Base-by-base conservation (phyloP, 2,329 filamentous ascomycete genomes). In the Chrysosporium queenslandicum region DNA sequence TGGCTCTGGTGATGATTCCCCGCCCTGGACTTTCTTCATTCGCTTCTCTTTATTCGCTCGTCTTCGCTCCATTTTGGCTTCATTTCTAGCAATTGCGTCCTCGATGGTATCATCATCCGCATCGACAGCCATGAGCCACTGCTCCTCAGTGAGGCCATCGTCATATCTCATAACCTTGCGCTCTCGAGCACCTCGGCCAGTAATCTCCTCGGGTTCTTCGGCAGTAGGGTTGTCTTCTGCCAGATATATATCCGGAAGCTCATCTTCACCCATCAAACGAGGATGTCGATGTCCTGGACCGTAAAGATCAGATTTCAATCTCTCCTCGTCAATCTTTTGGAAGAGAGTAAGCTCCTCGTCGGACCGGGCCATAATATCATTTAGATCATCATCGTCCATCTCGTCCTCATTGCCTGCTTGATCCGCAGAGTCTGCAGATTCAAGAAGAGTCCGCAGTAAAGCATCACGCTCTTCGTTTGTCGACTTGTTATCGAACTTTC, bases 401-500 rank as follows among this genome's bases (percentile, higher is more conserved):
- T 98, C 92, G 55, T 96, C 90, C 63, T 94, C 87, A 58, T 95
- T 89, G 53, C 86, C 85, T 6, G 90, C 82, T 55, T 75, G 77
- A 39, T 84, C 81, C 2, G 79, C 79, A 34, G 77, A 78, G 63
- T 85, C 82, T 3, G 81, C 82, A 54, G 85, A 85, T 68, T 98
- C 92, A 55, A 98, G 77, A 64, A 98, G 81, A 46, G 94, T 94
- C 63, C 92, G 83, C 60, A 98, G 76, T 81, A 98, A 91, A 40
- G 92, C 91, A 64, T 98, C 92, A 77, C 92, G 87, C 70, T 98
- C 92, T 51, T 94, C 94, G 67, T 96, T 92, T 0, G 92, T 97
- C 1, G 92, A 98, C 66, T 97, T 98, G 74, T 98, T 97, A 62
- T 98, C 92, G 73, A 98, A 98, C 66, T 94, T 94, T 82, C 92